phyloP scores from a whole-genome alignment of 129 eudicot species.

The Flaveria ramosissima region DNA sequence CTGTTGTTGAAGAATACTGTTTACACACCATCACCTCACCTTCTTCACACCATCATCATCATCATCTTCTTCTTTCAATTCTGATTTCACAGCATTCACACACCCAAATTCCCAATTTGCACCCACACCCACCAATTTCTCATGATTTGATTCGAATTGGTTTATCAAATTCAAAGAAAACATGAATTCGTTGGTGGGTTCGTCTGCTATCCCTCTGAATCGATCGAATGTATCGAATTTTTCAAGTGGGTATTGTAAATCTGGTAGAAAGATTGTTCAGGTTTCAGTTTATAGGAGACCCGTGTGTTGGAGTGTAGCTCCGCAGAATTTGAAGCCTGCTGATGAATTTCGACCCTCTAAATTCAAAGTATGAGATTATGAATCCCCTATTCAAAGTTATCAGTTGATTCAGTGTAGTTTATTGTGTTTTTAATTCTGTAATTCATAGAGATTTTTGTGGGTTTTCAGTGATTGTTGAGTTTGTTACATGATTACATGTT shows the following conservation, averaged over 20 bases:
- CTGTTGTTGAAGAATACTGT: not conserved
- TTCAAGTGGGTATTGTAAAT: conserved; percentile 27
- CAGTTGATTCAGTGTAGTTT: not conserved
- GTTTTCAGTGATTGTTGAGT: not conserved
- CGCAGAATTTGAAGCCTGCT: conserved; percentile 48
- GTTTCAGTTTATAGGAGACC: conserved; percentile 26
- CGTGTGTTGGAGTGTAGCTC: conserved; percentile 54
- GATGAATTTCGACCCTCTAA: conserved; percentile 47
- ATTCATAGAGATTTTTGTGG: not conserved
- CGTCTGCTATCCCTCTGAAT: conserved; percentile 34
- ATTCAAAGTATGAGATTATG: conserved; percentile 55
- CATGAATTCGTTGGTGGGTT: conserved; percentile 54
- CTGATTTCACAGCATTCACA: not conserved
- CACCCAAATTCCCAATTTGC: not conserved
- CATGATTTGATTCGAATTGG: conserved; percentile 32
- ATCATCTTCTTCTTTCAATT: not conserved
- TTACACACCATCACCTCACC: conserved; percentile 27
- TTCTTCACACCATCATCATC: conserved; percentile 27
- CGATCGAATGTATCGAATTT: conserved; percentile 26
- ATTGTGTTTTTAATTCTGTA: not conserved
- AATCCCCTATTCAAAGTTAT: not conserved
- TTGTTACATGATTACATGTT: conserved; percentile 25
- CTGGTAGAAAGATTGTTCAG: conserved; percentile 23
- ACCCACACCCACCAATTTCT: conserved; percentile 25
- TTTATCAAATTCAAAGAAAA: conserved; percentile 23